Evolutionary conservation across 2,329 filamentous ascomycete genomes (phyloP), one percentile per base, ranked within the genome.

Genomic region (Fusarium scirpi): DNA sequence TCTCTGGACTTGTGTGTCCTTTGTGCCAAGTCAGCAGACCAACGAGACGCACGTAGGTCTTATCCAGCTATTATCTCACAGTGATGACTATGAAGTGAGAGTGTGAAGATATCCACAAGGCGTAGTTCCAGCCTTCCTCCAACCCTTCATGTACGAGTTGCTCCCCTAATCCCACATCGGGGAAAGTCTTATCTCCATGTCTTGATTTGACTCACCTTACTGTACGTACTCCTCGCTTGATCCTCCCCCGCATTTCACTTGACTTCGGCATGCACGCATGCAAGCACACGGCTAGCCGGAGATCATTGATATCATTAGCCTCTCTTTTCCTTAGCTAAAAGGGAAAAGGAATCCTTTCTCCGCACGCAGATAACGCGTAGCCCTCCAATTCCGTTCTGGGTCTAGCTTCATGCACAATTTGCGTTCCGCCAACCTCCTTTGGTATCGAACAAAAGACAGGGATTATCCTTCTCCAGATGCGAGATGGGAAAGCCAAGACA

Each of bases 141-240:
- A 66, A 63, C 52, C 67, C 52, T 48, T 64, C 67, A 70, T 70
- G 67, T 71, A 70, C 63, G 68, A 64, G 59, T 70, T 70, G 67
- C 67, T 44, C 46, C 32, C 55, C 54, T 43, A 34, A 67, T 68
- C 27, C 67, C 63, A 53, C 20, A 70, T 68, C 32, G 46, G 63
- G 67, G 20, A 64, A 71, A 61, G 67, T 20, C 67, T 68, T 70
- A 70, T 71, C 67, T 60, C 44, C 56, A 45, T 60, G 9, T 46
- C 48, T 49, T 25, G 44, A 29, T 18, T 32, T 49, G 38, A 8
- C 20, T 49, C 29, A 49, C 29, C 30, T 10, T 44, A 44, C 41
- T 44, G 41, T 22, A 44, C 22, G 41, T 51, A 25, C 32, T 34
- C 34, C 24, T 53, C 34, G 49, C 22, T 44, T n/a, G 40, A 41